A percentile compares a stretch with the other conserved stretches of the same genome.
These are phyloP conservation scores for Prunus persica DNA, from an alignment of 306 rosid species.

Conservation along the genomic window DNA sequence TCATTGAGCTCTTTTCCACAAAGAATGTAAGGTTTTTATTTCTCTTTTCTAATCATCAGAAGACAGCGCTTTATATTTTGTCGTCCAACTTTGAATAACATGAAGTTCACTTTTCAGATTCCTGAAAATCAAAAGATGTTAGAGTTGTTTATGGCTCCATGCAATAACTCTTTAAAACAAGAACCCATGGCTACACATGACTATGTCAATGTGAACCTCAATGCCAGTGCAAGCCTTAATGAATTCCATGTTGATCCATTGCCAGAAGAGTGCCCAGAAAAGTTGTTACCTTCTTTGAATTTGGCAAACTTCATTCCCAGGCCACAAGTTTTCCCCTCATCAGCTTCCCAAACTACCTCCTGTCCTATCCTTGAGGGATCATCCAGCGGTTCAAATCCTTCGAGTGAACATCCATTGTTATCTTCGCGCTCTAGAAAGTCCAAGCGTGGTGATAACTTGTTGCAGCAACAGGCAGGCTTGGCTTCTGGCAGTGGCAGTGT, in stretches of 20 bases:
- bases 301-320: conserved; percentile 27
- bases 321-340: conserved; percentile 22
- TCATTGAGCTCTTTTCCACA: conserved; percentile 66
- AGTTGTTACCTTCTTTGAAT: conserved; percentile 15
- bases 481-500: conserved; percentile 25
- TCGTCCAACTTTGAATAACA: not conserved
- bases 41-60: not conserved
- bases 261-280: conserved; percentile 20
- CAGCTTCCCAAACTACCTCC: conserved; percentile 34
- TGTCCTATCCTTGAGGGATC: conserved; percentile 55
- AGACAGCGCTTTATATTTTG: conserved; percentile 2
- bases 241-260: conserved; percentile 24
- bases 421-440: conserved; percentile 21
- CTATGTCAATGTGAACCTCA: conserved; percentile 24
- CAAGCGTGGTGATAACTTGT: conserved; percentile 20
- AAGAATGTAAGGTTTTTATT: conserved; percentile 42
- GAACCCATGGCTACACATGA: conserved; percentile 30
- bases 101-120: conserved; percentile 44
- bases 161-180: conserved; percentile 38
- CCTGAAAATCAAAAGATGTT: conserved; percentile 47
- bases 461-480: conserved; percentile 24
- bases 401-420: conserved; percentile 35
- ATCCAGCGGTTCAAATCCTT: conserved; percentile 54
- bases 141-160: conserved; percentile 47
- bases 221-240: conserved; percentile 23